Conservation (phyloP, 352 stramenopile species). For the Pythium dissotocum region DNA sequence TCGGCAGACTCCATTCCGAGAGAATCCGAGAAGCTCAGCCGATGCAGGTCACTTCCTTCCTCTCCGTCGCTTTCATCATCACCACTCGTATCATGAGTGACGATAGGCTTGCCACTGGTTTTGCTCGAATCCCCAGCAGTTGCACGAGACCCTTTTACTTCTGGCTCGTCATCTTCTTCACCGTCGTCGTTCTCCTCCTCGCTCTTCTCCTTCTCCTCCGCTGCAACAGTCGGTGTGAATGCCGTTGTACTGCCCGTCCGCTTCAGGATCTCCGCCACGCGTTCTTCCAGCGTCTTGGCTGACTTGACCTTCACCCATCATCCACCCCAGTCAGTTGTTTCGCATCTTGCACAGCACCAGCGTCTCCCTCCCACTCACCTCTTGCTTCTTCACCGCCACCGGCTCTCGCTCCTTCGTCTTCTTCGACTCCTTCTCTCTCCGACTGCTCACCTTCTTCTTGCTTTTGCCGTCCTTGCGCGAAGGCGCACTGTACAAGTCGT, state of each 20-base stretch:
- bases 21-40: slow-evolving; percentile 63
- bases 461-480: slow-evolving; percentile 19
- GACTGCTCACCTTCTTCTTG: slow-evolving; percentile 12
- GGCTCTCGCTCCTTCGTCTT: slow-evolving; percentile 13
- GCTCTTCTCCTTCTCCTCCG: slow-evolving; percentile 8
- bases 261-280: slow-evolving; percentile 74
- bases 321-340: not conserved
- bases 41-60: slow-evolving; percentile 23
- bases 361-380: slow-evolving; percentile 13
- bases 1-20: slow-evolving; percentile 74
- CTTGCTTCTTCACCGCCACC: slow-evolving; percentile 22
- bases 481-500: not conserved
- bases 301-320: slow-evolving; percentile 20
- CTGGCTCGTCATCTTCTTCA: not conserved
- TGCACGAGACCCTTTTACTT: not conserved
- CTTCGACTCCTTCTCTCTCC: slow-evolving; percentile 7
- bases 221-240: slow-evolving; percentile 11
- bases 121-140: not conserved
- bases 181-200: slow-evolving; percentile 8
- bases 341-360: not conserved
- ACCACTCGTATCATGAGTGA: not conserved
- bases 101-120: not conserved
- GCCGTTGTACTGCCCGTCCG: slow-evolving; percentile 64
- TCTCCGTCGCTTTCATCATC: slow-evolving; percentile 8
- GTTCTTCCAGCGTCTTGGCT: slow-evolving; percentile 62